Percentiles rank a stretch among this genome's conserved stretches.
Conservation (phyloP, 164 flowering plant species). For the Cinnamomum micranthum region DNA sequence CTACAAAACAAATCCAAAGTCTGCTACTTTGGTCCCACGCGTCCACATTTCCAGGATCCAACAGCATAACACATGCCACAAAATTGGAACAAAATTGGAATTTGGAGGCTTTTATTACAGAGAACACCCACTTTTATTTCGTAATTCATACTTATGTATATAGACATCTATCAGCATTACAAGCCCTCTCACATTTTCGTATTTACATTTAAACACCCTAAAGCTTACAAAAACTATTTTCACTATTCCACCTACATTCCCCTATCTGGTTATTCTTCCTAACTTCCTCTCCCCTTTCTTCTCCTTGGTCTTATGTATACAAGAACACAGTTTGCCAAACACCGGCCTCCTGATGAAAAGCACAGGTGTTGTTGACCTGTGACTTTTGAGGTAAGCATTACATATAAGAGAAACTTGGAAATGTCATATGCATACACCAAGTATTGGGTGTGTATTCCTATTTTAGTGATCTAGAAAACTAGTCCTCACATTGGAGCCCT, state of each 20-base stretch:
- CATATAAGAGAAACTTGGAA: neutral
- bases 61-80: neutral
- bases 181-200: neutral
- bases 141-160: neutral
- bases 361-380: conserved; percentile 12
- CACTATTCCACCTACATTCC: neutral
- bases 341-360: conserved; percentile 16
- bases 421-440: neutral
- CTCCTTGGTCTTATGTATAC: neutral
- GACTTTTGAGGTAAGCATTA: neutral
- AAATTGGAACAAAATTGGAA: neutral
- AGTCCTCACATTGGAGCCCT: conserved; percentile 84
- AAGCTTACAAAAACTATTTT: neutral
- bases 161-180: neutral
- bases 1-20: neutral
- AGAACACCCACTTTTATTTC: neutral
- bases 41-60: neutral
- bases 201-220: conserved; percentile 1
- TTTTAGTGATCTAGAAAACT: conserved; percentile 47
- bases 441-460: conserved; percentile 10
- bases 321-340: conserved; percentile 2
- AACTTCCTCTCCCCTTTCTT: neutral
- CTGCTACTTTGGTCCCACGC: neutral
- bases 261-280: neutral
- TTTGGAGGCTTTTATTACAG: neutral